Base-by-base conservation (phyloP, 106 monocot genomes). In the Dioscorea zingiberensis region DNA sequence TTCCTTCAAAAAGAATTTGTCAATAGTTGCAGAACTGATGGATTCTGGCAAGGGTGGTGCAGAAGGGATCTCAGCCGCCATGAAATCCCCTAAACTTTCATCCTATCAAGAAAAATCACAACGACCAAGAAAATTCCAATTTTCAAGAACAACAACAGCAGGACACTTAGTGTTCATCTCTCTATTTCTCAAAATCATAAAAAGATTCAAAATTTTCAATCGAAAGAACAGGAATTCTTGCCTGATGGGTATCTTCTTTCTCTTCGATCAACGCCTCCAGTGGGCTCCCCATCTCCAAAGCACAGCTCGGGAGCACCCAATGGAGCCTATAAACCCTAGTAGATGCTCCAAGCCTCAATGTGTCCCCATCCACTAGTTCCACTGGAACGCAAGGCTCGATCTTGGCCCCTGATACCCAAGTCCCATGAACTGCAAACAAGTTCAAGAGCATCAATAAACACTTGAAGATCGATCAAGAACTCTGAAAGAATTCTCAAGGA, bases 381-480 rank as follows among this genome's bases (percentile, higher is more conserved):
- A 81, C 65, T 0, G 74, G 60, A 47, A 78, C 44, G 17, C 32
- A 60, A 1, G 83, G 72, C 25, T 72, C 63, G 58, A 88, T 71
- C 77, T 67, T 88, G 9, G 48, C 75, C 45, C 87, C 84, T 1
- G 78, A 83, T 21, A 88, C 67, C 83, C 73, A 88, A 44, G 80
- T 84, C 72, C 87, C 87, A 55, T 88, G 87, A 60, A 87, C 87
- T 87, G 64, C 58, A 64, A 47, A 59, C 66, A 24, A 27, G 30
- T 61, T 58, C 38, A 62, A 59, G 59, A 7, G 48, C 19, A 22
- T 44, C 17, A 54, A 63, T n/a, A n/a, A 47, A 44, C 38, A 18
- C 17, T 11, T 9, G 63, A 64, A 56, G 3, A 46, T 9, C 14
- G 9, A 55, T 12, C 13, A 55, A 47, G 25, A 21, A 21, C 47